These are phyloP conservation scores for Corniculantispora saksenae DNA, from an alignment of 2,329 filamentous ascomycete genomes.

Conservation along the genomic window DNA sequence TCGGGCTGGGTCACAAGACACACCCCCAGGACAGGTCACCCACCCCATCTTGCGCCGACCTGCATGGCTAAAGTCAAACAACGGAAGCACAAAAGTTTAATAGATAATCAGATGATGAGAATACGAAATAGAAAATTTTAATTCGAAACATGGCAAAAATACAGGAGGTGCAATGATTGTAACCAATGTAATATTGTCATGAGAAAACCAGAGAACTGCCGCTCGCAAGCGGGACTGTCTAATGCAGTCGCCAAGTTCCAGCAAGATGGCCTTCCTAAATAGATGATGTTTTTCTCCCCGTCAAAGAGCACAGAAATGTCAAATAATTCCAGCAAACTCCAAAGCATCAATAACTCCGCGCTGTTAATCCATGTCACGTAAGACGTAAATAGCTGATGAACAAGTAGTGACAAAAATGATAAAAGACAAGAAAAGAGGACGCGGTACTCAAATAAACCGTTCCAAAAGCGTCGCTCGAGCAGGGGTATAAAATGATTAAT, in stretches of 20 bases:
- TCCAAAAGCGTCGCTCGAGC: background rate
- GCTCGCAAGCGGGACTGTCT: background rate
- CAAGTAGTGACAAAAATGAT: slow-evolving; percentile 1
- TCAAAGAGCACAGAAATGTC: background rate
- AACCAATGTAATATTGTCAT: slow-evolving; percentile 8
- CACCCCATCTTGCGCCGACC: background rate
- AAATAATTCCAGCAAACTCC: slow-evolving; percentile 11
- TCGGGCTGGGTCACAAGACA: background rate
- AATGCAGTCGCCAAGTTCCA: background rate
- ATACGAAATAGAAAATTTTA: background rate
- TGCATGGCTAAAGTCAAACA: background rate
- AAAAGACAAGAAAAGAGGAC: slow-evolving; percentile 18
- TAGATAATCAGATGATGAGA: background rate
- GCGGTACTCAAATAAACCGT: slow-evolving; percentile 8
- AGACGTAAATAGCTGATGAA: slow-evolving; percentile 12
- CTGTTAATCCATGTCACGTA: slow-evolving; percentile 12
- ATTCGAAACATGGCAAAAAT: background rate
- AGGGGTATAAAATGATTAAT: slow-evolving; percentile 42
- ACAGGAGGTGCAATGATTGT: background rate
- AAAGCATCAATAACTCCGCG: slow-evolving; percentile 18
- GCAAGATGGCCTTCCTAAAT: background rate
- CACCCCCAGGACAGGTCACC: background rate
- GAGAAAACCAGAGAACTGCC: background rate
- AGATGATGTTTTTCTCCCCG: background rate
- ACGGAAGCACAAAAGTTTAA: background rate